phyloP scores from a whole-genome alignment of 2,329 filamentous ascomycete genomes.

The Periglandula ipomoeae region DNA sequence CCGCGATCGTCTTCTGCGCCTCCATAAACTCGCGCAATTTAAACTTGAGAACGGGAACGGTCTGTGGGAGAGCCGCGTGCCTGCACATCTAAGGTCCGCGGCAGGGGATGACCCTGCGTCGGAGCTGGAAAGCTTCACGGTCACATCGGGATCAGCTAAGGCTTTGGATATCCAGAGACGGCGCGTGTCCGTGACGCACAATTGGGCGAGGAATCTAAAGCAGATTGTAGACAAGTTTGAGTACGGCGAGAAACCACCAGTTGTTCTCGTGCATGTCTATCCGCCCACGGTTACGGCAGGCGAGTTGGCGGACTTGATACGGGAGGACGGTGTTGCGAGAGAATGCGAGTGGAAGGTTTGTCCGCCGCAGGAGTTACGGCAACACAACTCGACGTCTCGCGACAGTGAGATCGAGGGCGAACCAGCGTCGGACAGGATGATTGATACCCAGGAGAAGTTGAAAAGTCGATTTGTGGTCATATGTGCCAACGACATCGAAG shows the following conservation, averaged over 20 bases:
- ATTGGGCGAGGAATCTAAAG: slow-evolving; percentile 18
- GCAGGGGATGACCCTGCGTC: slow-evolving; percentile 10
- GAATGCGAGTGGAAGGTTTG: slow-evolving; percentile 16
- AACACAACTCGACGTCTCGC: not conserved
- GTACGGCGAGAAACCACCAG: slow-evolving; percentile 16
- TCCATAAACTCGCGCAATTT: slow-evolving; percentile 22
- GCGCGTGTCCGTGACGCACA: slow-evolving; percentile 14
- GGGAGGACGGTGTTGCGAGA: slow-evolving; percentile 31
- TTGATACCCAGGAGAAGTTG: slow-evolving; percentile 13
- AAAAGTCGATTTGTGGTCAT: slow-evolving; percentile 23
- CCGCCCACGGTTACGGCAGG: slow-evolving; percentile 21
- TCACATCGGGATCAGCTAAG: slow-evolving; percentile 18
- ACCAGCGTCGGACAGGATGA: not conserved
- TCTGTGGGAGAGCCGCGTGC: slow-evolving; percentile 22
- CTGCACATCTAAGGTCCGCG: slow-evolving; percentile 15
- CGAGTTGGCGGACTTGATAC: slow-evolving; percentile 28
- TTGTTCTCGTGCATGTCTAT: slow-evolving; percentile 21
- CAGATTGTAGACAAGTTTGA: slow-evolving; percentile 14
- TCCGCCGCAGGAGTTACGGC: slow-evolving; percentile 10
- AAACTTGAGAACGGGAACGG: slow-evolving; percentile 19
- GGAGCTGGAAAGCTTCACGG: slow-evolving; percentile 19
- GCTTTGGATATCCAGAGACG: slow-evolving; percentile 9
- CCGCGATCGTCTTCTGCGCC: slow-evolving; percentile 28
- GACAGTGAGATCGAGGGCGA: slow-evolving; percentile 8
- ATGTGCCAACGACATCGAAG: slow-evolving; percentile 22